These are phyloP conservation scores for Erodium texanum DNA, from an alignment of 441 rosid genomes.

Conservation along the genomic window DNA sequence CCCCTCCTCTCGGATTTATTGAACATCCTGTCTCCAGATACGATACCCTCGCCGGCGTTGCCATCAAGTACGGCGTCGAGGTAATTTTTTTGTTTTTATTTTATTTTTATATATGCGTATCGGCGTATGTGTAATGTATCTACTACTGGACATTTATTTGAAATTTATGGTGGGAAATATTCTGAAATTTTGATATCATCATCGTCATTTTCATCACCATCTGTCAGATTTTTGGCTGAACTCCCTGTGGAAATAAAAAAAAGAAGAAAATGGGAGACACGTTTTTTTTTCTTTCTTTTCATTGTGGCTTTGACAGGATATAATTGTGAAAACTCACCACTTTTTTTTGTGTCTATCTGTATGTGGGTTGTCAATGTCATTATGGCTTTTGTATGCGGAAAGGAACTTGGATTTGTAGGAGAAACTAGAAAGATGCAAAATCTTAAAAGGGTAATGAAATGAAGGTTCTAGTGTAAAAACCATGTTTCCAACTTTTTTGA, in stretches of 20 bases:
- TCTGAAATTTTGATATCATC: too few relatives aligned
- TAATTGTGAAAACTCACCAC: neutral
- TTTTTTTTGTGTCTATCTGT: neutral
- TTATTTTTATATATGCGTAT: neutral
- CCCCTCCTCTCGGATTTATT: slow-evolving; percentile 13
- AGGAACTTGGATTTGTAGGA: neutral
- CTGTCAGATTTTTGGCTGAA: neutral
- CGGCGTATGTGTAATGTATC: neutral
- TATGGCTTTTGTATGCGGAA: neutral
- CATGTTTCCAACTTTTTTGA: neutral
- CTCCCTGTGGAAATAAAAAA: neutral
- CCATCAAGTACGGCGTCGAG: slow-evolving; percentile 40
- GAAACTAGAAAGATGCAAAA: neutral
- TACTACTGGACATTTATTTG: neutral
- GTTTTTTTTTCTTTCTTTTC: too few relatives aligned
- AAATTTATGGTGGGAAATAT: neutral
- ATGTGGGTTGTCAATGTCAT: neutral
- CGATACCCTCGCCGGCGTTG: slow-evolving; percentile 38
- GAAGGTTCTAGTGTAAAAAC: neutral
- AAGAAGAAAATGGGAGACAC: too few relatives aligned
- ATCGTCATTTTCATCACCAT: neutral
- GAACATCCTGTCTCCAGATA: slow-evolving; percentile 27
- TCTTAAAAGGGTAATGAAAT: neutral
- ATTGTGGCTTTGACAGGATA: too few relatives aligned
- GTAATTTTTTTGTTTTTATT: slow-evolving; percentile 10